Base-by-base conservation (phyloP, 805 yeast species). In the Yamadazyma endophytica region DNA sequence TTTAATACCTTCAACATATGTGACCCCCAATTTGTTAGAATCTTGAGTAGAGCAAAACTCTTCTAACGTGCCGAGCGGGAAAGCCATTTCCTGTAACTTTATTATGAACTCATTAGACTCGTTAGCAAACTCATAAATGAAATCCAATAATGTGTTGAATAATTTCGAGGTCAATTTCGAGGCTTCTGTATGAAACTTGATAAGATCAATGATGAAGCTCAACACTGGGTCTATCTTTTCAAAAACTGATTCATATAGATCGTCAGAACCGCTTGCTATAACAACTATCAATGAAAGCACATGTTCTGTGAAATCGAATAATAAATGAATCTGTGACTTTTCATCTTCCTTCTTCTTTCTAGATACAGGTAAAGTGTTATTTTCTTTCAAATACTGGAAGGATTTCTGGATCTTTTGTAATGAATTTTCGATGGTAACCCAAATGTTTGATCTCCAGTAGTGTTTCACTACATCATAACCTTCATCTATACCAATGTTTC, bases 401-500 rank as follows among this genome's bases (percentile, higher is more conserved):
- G 86, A 75, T 1, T 50, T 52, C 21, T 63, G 52, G 15, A 78
- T 68, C 39, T 79, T 79, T 1, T 52, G 52, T 26, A 85, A 58
- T 2, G 79, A 73, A 4, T 52, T 41, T 28, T 68, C 73, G 24
- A 87, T 67, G 17, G 73, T 58, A 0, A 72, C 64, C 83, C 95
- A 80, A 24, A 90, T 76, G 39, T 82, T 77, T 12, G 77, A 76
- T 50, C 97, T 74, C 84, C 94, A 82, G 32, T 84, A 54, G 52
- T 74, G 76, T 13, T 75, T 73, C 17, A 87, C 77, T 21, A 86
- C 72, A 41, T 86, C 95, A 45, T 85, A 80, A 13, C 96, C 97
- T 57, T 88, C 95, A 49, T 86, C 95, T 32, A 86, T 67, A 3
- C 82, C 80, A 34, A 90, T 50, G 50, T 83, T 87, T 52, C 96